A percentile compares a stretch with the other conserved stretches of the same genome.
phyloP scores from a whole-genome alignment of 176 grass and related monocot species.

The Elymus sibiricus region DNA sequence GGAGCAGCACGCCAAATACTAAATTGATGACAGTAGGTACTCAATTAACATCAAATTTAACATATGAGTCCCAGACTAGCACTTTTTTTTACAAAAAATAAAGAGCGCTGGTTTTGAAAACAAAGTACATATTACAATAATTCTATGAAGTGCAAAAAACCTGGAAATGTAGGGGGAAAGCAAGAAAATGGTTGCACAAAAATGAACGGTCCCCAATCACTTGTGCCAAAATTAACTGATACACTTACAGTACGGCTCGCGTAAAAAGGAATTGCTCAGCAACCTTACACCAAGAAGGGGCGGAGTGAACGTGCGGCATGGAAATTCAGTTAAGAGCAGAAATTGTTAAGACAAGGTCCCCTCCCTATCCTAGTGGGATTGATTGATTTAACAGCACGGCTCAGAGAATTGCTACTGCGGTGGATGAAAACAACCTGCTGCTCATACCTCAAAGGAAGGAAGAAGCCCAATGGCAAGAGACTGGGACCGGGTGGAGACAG shows the following conservation, averaged over 20 bases:
- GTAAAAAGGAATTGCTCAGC: not conserved
- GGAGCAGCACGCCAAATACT: not conserved
- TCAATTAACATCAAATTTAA: not conserved
- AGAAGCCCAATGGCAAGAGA: no score
- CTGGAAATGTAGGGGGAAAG: not conserved
- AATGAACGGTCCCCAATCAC: not conserved
- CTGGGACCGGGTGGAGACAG: no score
- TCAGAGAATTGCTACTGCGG: no score
- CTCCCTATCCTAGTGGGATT: no score
- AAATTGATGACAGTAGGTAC: constrained; percentile 1
- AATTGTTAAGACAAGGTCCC: no score
- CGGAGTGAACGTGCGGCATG: not conserved
- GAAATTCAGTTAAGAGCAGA: not conserved
- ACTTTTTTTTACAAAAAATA: no score
- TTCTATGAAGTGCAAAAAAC: not conserved
- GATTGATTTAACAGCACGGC: no score
- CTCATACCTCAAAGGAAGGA: no score
- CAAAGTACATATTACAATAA: no score
- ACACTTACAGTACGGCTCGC: not conserved
- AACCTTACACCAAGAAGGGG: not conserved
- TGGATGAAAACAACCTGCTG: no score
- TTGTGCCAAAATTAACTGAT: not conserved
- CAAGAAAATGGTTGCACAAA: not conserved
- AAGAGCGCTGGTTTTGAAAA: no score
- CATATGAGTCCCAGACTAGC: not conserved